A percentile compares a stretch with the other conserved stretches of the same genome.
phyloP scores from a whole-genome alignment of 2,329 filamentous ascomycete species.

The Phaeosphaeria sp. region DNA sequence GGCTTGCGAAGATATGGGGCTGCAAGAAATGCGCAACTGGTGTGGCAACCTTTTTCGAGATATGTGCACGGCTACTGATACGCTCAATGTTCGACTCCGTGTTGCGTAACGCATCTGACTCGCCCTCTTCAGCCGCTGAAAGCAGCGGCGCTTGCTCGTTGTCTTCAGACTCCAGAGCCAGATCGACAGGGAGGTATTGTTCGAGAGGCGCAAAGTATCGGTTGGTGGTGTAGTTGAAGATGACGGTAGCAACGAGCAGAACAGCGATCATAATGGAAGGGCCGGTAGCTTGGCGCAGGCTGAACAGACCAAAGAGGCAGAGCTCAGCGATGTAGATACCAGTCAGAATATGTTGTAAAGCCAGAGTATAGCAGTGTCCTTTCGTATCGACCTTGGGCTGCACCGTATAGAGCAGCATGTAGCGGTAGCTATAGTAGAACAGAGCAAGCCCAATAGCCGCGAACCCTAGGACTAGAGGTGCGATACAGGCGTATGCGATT shows the following conservation, averaged over 20 bases:
- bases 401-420: constrained; percentile 88
- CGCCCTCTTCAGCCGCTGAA: constrained; percentile 39
- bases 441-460: constrained; percentile 77
- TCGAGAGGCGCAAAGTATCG: constrained; percentile 44
- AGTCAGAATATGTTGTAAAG: constrained; percentile 81
- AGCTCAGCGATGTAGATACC: constrained; percentile 84
- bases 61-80: constrained; percentile 29
- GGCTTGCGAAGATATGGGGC: constrained; percentile 43
- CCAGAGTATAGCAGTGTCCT: constrained; percentile 85
- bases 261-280: constrained; percentile 39
- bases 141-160: constrained; percentile 40
- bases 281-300: constrained; percentile 40
- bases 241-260: constrained; percentile 39
- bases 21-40: constrained; percentile 44
- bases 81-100: constrained; percentile 33
- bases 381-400: constrained; percentile 85
- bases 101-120: constrained; percentile 23
- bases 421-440: constrained; percentile 87
- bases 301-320: constrained; percentile 85
- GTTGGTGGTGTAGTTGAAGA: constrained; percentile 45
- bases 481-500: constrained; percentile 85
- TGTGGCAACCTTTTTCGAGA: constrained; percentile 32
- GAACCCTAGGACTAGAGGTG: constrained; percentile 83
- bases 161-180: constrained; percentile 30
- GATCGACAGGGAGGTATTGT: constrained; percentile 42